These are phyloP conservation scores for Mycena latifolia DNA, from an alignment of 768 basidiomycete genomes.

Conservation along the genomic window DNA sequence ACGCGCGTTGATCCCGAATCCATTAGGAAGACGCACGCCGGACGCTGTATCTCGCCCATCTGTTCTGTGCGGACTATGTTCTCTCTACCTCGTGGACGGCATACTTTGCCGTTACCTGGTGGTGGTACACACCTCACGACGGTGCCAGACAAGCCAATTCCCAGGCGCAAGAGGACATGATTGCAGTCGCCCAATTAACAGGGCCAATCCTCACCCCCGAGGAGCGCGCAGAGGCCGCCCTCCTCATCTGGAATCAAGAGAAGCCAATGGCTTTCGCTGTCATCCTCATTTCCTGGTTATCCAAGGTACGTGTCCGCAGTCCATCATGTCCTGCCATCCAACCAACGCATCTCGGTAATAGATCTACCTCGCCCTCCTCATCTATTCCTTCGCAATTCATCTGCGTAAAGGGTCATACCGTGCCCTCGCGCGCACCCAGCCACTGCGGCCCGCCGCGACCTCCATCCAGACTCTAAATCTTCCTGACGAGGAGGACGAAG, in stretches of 20 bases:
- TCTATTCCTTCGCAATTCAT: constrained; percentile 95
- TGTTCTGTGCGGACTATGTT: constrained; percentile 93
- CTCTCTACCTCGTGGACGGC: constrained; percentile 93
- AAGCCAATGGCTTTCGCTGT: constrained; percentile 84
- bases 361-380: constrained; percentile 91
- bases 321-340: constrained; percentile 9
- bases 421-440: constrained; percentile 70
- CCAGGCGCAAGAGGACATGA: constrained; percentile 88
- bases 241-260: constrained; percentile 90
- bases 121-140: constrained; percentile 92
- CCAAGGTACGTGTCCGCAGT: constrained; percentile 72
- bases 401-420: constrained; percentile 93
- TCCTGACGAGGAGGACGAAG: constrained; percentile 70
- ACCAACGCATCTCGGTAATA: constrained; percentile 45
- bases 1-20: constrained; percentile 25
- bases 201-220: constrained; percentile 70
- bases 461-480: constrained; percentile 54
- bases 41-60: constrained; percentile 89
- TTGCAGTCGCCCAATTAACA: constrained; percentile 66
- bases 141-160: constrained; percentile 86
- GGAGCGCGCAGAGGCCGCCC: constrained; percentile 79
- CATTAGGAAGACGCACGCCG: constrained; percentile 90
- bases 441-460: constrained; percentile 44
- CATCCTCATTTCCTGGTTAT: constrained; percentile 86
- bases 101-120: constrained; percentile 93